Evolutionary conservation across 2,329 filamentous ascomycete genomes (phyloP), one percentile per base, ranked within the genome.

Genomic region (Stagonosporopsis cucurbitacearum): DNA sequence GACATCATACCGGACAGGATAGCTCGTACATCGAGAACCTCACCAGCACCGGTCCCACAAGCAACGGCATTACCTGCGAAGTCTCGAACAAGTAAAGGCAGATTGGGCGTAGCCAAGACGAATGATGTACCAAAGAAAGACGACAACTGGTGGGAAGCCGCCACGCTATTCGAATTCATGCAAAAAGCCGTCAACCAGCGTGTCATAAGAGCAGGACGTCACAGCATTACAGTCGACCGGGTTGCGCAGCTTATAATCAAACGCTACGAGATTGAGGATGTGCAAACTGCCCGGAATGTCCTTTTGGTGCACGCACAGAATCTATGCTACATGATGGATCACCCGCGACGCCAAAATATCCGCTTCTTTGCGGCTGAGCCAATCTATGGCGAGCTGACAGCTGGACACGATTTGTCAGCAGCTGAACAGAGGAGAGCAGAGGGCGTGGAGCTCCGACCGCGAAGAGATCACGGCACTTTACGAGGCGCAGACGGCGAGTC

Each of bases 111-210:
- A 6, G 39, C 50, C 20, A 67, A 60, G 37, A 23, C 54, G 6
- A 42, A 43, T 9, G 59, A 61, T 46, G 50, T 55, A 49, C 71
- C 71, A 8, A 75, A 70, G 62, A 77, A 76, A 45, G 71, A 77
- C 30, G 62, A 74, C 37, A 76, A 75, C 25, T 77, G 75, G 74
- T 77, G 74, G 72, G 68, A 73, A 50, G 67, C 73, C 8, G 64
- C 72, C 6, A 66, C 68, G 17, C 55, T 78, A 5, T 78, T 75
- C 57, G 74, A 76, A 28, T 74, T 77, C 55, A 75, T 77, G 65
- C 73, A 75, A 43, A 76, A 73, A 44, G 70, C 70, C 19, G 66
- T 75, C 6, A 74, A 72, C 32, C 72, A 74, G 35, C 63, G 66
- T 11, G 63, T 60, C 15, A 41, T 77, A 15, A 64, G 64, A 39